A percentile compares a stretch with the other conserved stretches of the same genome.
Evolutionary conservation across 345 rosid genomes (phyloP).

Genomic region (Populus simonii): DNA sequence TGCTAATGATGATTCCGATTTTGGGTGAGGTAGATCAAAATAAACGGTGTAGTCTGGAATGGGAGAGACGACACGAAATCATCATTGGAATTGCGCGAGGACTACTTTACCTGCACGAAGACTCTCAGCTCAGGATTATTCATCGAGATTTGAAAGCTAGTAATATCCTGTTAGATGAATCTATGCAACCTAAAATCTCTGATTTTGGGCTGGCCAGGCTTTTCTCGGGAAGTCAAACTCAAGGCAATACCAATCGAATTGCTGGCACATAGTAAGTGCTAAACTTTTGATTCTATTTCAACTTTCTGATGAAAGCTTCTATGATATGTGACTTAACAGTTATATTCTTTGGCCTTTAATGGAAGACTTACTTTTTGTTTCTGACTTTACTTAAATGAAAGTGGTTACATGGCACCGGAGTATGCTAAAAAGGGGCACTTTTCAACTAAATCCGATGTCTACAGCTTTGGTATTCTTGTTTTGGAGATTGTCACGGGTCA

Average conservation of each 20-base stretch:
- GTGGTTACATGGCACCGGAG: constrained; percentile 9
- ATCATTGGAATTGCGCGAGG: constrained; percentile 7
- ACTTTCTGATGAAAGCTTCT: background rate
- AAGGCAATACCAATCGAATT: background rate
- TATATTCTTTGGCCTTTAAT: no score
- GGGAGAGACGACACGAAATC: background rate
- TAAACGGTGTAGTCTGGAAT: background rate
- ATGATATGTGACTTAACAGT: no score
- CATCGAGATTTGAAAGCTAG: constrained; percentile 3
- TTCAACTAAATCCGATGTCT: background rate
- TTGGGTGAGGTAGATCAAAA: background rate
- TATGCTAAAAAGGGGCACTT: background rate
- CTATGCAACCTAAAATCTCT: constrained; percentile 1
- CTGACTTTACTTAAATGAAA: background rate
- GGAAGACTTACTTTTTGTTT: background rate
- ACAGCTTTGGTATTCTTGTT: background rate
- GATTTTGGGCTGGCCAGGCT: constrained; percentile 6
- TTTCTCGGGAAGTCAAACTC: background rate
- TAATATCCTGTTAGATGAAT: background rate
- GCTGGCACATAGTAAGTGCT: constrained; percentile 2
- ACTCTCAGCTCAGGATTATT: background rate
- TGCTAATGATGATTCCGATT: background rate
- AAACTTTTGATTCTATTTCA: background rate
- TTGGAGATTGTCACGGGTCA: constrained; percentile 1
- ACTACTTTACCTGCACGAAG: constrained; percentile 6